These are phyloP conservation scores for Diaporthe humulicola DNA, from an alignment of 2,329 filamentous ascomycete genomes.

Conservation along the genomic window DNA sequence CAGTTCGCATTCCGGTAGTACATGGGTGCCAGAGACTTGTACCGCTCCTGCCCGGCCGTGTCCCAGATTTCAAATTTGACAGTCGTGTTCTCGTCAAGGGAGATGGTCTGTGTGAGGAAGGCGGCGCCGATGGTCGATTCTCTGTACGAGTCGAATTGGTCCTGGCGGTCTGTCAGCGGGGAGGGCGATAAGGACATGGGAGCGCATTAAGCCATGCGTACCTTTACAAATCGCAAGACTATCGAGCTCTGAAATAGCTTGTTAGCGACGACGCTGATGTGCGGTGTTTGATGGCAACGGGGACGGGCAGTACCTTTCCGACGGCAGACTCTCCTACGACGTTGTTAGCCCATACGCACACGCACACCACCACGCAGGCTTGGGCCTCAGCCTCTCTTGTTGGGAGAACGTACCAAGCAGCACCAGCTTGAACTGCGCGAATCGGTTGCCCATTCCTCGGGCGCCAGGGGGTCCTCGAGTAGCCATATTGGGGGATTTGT, in stretches of 20 bases:
- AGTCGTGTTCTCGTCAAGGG: constrained; percentile 96
- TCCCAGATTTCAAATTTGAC: constrained; percentile 99
- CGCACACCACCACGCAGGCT: background rate
- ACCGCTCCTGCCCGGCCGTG: constrained; percentile 97
- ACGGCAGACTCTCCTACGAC: constrained; percentile 93
- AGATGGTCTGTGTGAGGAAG: constrained; percentile 98
- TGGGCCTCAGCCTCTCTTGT: background rate
- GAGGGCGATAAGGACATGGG: background rate
- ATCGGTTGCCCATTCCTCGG: constrained; percentile 81
- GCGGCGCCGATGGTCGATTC: constrained; percentile 98
- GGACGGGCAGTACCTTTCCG: constrained; percentile 80
- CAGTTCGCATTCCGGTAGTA: constrained; percentile 99
- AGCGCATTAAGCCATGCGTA: constrained; percentile 52
- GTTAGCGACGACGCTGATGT: constrained; percentile 45
- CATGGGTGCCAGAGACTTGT: constrained; percentile 99
- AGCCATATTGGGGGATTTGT: constrained; percentile 75
- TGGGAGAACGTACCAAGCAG: constrained; percentile 81
- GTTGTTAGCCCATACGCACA: constrained; percentile 54
- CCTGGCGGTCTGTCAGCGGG: constrained; percentile 63
- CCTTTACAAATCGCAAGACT: constrained; percentile 98
- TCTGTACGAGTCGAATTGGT: constrained; percentile 98
- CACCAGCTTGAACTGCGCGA: constrained; percentile 99
- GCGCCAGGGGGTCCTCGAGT: constrained; percentile 77
- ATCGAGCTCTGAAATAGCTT: constrained; percentile 82
- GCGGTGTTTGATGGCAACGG: background rate